These are phyloP conservation scores for Neoascochyta sp. DNA, from an alignment of 2,329 filamentous ascomycete genomes.

Conservation along the genomic window DNA sequence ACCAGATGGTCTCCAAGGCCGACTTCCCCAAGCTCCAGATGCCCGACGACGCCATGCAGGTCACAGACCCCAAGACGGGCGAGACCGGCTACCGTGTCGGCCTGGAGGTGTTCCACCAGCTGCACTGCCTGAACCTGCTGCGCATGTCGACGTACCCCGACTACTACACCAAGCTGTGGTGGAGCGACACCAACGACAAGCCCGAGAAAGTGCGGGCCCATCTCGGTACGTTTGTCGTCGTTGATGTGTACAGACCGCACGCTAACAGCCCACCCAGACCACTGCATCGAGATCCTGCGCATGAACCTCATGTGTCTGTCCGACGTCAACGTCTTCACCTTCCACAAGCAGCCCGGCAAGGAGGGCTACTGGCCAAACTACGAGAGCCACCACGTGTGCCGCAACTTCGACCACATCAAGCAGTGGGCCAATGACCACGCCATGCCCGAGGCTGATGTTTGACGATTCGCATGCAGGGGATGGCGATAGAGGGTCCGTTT, in stretches of 20 bases:
- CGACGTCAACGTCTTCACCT: constrained; percentile 37
- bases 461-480: neutral
- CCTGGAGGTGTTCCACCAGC: constrained; percentile 55
- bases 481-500: too few relatives aligned
- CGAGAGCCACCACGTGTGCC: constrained; percentile 30
- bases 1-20: constrained; percentile 56
- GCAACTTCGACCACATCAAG: constrained; percentile 34
- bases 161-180: constrained; percentile 27
- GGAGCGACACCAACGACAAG: constrained; percentile 26
- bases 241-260: neutral
- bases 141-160: constrained; percentile 35
- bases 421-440: constrained; percentile 33
- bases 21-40: constrained; percentile 55
- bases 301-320: constrained; percentile 37
- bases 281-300: constrained; percentile 38
- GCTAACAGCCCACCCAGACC: constrained; percentile 13
- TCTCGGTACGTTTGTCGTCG: constrained; percentile 15
- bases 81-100: constrained; percentile 58
- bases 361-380: constrained; percentile 33
- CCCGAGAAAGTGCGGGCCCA: constrained; percentile 28
- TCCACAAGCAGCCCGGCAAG: constrained; percentile 19
- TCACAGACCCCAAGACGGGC: constrained; percentile 55
- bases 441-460: constrained; percentile 27
- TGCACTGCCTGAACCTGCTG: constrained; percentile 37
- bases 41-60: constrained; percentile 51